Percentiles rank a stretch among this genome's conserved stretches.
These are phyloP conservation scores for Aspergillus steynii DNA, from an alignment of 495 filamentous ascomycete species.

Conservation along the genomic window DNA sequence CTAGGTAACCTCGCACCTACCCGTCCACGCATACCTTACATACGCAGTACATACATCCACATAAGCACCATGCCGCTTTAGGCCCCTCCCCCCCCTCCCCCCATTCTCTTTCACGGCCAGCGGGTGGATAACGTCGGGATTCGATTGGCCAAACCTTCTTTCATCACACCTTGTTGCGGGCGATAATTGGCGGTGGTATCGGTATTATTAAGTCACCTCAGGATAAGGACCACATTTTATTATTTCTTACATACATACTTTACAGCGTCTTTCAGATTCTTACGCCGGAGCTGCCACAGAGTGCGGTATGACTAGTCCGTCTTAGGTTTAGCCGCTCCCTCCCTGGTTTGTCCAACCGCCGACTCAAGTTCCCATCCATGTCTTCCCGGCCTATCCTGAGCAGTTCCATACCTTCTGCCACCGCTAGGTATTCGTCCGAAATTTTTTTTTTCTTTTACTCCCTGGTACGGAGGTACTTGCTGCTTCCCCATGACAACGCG, in stretches of 20 bases:
- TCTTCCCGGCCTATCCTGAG: conserved; percentile 14
- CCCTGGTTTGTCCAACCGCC: conserved; percentile 11
- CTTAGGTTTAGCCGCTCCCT: conserved; percentile 11
- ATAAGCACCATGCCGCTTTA: conserved; percentile 16
- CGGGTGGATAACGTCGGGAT: conserved; percentile 6
- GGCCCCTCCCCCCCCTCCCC: background rate
- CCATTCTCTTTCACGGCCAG: conserved; percentile 12
- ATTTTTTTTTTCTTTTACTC: background rate
- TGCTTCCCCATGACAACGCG: conserved; percentile 11
- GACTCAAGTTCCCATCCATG: conserved; percentile 12
- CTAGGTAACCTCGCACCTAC: background rate
- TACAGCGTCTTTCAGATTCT: background rate
- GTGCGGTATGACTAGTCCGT: conserved; percentile 7
- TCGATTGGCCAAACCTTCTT: conserved; percentile 5
- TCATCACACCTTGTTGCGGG: conserved; percentile 1
- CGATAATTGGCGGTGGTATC: no score
- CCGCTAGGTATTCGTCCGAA: background rate
- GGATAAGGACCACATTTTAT: no score
- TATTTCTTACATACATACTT: no score
- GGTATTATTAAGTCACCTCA: background rate
- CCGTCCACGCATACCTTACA: conserved; percentile 2
- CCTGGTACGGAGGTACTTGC: background rate
- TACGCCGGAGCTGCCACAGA: background rate
- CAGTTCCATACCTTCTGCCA: conserved; percentile 15
- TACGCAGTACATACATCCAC: conserved; percentile 1